Conservation (phyloP, 495 filamentous ascomycete genomes). For the Penicillium cinerascens region DNA sequence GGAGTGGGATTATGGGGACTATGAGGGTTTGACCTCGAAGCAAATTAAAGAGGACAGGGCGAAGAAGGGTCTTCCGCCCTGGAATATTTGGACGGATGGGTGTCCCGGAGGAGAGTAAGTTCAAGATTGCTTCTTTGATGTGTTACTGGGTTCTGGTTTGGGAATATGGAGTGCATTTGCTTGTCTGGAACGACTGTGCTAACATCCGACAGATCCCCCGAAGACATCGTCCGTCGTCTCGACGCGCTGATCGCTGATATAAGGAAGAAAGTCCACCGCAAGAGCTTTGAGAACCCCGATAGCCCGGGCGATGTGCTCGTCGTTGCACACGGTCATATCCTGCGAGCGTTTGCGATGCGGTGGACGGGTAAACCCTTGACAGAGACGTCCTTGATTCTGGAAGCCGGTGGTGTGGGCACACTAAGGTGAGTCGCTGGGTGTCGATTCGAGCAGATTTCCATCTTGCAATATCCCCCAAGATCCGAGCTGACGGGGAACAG, state of each 20-base stretch:
- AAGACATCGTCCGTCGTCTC: constrained; percentile 63
- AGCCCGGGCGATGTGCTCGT: constrained; percentile 59
- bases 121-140: too few species aligned
- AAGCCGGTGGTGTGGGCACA: constrained; percentile 82
- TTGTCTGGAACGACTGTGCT: too few species aligned
- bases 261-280: constrained; percentile 49
- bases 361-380: constrained; percentile 70
- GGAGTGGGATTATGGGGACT: constrained; percentile 96
- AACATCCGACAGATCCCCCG: constrained; percentile 48
- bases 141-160: too few species aligned
- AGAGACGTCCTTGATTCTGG: constrained; percentile 51
- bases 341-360: constrained; percentile 85
- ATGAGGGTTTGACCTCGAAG: constrained; percentile 80
- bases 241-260: constrained; percentile 77
- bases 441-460: background rate
- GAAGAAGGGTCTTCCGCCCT: constrained; percentile 40
- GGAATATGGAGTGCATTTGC: too few species aligned
- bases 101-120: constrained; percentile 66
- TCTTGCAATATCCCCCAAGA: background rate
- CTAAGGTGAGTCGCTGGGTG: constrained; percentile 60
- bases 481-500: constrained; percentile 29
- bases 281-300: constrained; percentile 39
- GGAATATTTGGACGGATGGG: constrained; percentile 85
- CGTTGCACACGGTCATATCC: constrained; percentile 82
- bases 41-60: constrained; percentile 60